These are phyloP conservation scores for Magnusiomyces fungicola DNA, from an alignment of 1,139 yeast genomes.

Conservation along the genomic window DNA sequence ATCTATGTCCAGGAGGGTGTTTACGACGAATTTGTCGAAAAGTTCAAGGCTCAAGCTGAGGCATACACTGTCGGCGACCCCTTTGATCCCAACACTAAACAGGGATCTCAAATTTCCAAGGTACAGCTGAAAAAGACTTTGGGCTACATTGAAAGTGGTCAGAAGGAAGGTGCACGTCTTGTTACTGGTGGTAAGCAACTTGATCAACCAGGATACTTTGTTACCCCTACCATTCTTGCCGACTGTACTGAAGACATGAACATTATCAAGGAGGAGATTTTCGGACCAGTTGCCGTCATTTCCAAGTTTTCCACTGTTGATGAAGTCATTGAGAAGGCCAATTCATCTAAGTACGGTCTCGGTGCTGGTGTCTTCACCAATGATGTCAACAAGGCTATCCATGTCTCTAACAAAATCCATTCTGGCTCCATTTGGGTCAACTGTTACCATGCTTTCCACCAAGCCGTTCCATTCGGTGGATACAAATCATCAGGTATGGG, in stretches of 20 bases:
- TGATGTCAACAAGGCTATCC: conserved; percentile 50
- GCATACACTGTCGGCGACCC: conserved; percentile 56
- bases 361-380: conserved; percentile 82
- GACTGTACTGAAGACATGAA: conserved; percentile 60
- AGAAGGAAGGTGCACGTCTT: conserved; percentile 65
- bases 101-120: conserved; percentile 82
- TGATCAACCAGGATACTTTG: conserved; percentile 58
- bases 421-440: conserved; percentile 82
- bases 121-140: conserved; percentile 70
- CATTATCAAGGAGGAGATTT: conserved; percentile 76
- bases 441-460: conserved; percentile 74
- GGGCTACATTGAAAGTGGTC: conserved; percentile 64
- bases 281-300: conserved; percentile 77
- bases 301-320: conserved; percentile 66
- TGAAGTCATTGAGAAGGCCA: conserved; percentile 63
- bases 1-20: conserved; percentile 66
- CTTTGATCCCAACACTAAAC: conserved; percentile 60
- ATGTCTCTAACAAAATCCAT: conserved; percentile 57
- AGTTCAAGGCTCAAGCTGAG: conserved; percentile 47
- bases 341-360: conserved; percentile 69
- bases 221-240: conserved; percentile 73
- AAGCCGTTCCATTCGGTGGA: conserved; percentile 69
- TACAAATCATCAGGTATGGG: conserved; percentile 76
- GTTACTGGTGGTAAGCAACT: conserved; percentile 71
- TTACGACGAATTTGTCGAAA: conserved; percentile 56